phyloP scores from a whole-genome alignment of 345 rosid genomes.

The Gossypium thurberi region DNA sequence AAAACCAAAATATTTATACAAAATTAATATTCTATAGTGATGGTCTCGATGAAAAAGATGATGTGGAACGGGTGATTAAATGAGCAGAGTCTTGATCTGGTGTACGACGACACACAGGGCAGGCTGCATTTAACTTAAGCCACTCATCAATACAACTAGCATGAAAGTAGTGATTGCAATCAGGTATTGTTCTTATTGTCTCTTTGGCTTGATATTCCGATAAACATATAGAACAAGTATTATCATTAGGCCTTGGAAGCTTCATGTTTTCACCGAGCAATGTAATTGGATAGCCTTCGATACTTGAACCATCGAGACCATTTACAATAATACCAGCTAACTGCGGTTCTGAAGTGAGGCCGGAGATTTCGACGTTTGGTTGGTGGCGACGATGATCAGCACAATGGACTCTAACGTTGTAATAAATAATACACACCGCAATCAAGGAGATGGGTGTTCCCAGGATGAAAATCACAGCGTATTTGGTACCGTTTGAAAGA shows the following conservation, averaged over 20 bases:
- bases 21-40: neutral
- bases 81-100: neutral
- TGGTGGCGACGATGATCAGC: neutral
- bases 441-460: constrained; percentile 43
- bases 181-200: constrained; percentile 42
- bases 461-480: constrained; percentile 34
- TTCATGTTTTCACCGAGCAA: constrained; percentile 37
- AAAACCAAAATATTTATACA: neutral
- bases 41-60: neutral
- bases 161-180: constrained; percentile 58
- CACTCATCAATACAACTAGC: constrained; percentile 51
- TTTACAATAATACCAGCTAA: neutral
- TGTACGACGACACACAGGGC: constrained; percentile 52
- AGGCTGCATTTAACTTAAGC: constrained; percentile 45
- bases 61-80: neutral
- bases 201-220: constrained; percentile 48
- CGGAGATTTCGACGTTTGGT: neutral
- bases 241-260: constrained; percentile 36
- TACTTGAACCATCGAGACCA: constrained; percentile 36
- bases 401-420: neutral
- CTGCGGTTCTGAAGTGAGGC: neutral
- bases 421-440: constrained; percentile 20
- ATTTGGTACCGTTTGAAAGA: constrained; percentile 12
- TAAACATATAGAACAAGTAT: constrained; percentile 46
- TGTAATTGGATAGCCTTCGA: constrained; percentile 51